Evolutionary conservation across 768 basidiomycete species (phyloP).

Genomic region (Russula vinacea): DNA sequence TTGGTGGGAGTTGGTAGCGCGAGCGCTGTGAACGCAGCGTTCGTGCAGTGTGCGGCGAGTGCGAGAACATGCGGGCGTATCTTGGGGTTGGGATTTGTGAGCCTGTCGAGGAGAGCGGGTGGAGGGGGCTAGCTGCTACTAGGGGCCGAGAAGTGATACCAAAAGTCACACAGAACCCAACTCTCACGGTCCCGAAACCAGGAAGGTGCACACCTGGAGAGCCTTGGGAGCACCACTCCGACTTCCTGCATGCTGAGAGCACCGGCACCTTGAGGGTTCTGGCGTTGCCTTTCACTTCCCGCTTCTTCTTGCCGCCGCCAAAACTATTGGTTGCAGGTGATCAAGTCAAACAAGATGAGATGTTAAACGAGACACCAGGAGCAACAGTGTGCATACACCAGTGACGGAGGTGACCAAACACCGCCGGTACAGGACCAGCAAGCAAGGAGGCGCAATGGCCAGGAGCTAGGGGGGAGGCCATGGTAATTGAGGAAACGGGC

Average conservation of each 20-base stretch:
- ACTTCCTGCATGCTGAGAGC: constrained; percentile 83
- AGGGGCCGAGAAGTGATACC: no score
- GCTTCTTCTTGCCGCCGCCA: constrained; percentile 56
- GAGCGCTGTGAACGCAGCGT: constrained; percentile 49
- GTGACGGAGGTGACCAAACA: no score
- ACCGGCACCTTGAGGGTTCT: constrained; percentile 71
- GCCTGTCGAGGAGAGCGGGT: constrained; percentile 64
- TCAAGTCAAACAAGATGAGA: no score
- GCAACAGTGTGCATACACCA: no score
- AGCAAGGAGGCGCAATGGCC: no score
- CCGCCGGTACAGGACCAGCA: no score
- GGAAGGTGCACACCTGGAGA: constrained; percentile 60
- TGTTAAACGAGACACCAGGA: no score
- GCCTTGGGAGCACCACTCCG: constrained; percentile 86
- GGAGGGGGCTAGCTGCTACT: no score
- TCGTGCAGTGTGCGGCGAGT: constrained; percentile 44
- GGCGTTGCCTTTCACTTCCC: constrained; percentile 56
- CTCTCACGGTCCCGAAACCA: neutral
- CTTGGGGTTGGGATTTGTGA: constrained; percentile 49
- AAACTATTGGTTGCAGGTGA: no score
- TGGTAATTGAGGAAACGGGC: no score
- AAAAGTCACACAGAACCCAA: no score
- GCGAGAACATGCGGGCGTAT: constrained; percentile 35
- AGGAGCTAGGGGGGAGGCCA: no score
- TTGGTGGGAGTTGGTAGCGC: constrained; percentile 54